Evolutionary conservation across 2,329 filamentous ascomycete genomes (phyloP).

Genomic region (Chaetoscypha palmicola): DNA sequence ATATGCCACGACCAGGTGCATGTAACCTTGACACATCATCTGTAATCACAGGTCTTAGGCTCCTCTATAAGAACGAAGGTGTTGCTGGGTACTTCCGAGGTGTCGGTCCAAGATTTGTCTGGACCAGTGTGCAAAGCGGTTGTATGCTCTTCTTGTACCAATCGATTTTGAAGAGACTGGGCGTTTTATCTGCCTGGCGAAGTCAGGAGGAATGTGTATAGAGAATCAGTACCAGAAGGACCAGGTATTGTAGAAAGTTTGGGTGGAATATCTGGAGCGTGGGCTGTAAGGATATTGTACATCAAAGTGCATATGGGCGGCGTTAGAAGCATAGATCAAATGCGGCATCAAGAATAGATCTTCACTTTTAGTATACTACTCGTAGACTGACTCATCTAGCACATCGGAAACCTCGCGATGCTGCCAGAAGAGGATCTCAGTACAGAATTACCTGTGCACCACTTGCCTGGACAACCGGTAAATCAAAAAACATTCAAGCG

Average conservation of each 20-base stretch:
- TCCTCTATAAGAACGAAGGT: slow-evolving; percentile 89
- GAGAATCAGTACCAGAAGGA: slow-evolving; percentile 4
- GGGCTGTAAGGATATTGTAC: slow-evolving; percentile 23
- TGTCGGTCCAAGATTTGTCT: slow-evolving; percentile 85
- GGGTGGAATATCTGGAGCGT: slow-evolving; percentile 2
- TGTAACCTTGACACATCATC: slow-evolving; percentile 83
- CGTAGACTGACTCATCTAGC: too few species aligned
- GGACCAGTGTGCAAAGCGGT: slow-evolving; percentile 95
- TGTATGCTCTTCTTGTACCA: slow-evolving; percentile 97
- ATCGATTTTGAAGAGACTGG: slow-evolving; percentile 71
- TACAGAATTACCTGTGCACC: too few species aligned
- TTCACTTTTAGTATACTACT: slow-evolving; percentile 25
- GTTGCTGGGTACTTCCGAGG: slow-evolving; percentile 87
- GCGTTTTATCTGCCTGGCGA: slow-evolving; percentile 34
- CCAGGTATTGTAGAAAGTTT: neutral
- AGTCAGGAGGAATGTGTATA: slow-evolving; percentile 22
- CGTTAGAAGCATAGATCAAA: slow-evolving; percentile 22
- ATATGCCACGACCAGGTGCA: slow-evolving; percentile 71
- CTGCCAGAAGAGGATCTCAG: too few species aligned
- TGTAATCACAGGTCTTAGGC: slow-evolving; percentile 70
- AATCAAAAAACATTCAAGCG: too few species aligned
- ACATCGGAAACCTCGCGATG: too few species aligned
- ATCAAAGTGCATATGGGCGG: slow-evolving; percentile 27
- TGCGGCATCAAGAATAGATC: slow-evolving; percentile 26
- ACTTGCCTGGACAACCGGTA: too few species aligned